Evolutionary conservation across 805 yeast species (phyloP).

Genomic region (Zygosaccharomyces lentus): DNA sequence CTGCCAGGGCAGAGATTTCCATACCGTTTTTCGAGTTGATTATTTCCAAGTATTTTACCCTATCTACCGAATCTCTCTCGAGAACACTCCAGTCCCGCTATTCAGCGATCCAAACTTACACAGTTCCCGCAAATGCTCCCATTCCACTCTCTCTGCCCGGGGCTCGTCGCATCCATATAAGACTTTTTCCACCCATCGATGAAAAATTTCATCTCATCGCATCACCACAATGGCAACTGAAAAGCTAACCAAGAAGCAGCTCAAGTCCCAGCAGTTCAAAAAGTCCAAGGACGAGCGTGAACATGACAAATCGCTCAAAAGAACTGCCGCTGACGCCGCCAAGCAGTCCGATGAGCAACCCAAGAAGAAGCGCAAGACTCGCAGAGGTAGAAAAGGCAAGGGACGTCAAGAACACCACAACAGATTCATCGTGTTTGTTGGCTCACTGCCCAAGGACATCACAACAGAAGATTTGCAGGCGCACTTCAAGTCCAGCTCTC

Average conservation of each 20-base stretch:
- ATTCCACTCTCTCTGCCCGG: neutral
- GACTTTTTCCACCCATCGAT: neutral
- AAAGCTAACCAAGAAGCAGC: constrained; percentile 37
- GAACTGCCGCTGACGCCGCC: constrained; percentile 27
- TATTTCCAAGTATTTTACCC: too few relatives aligned
- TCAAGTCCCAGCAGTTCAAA: constrained; percentile 34
- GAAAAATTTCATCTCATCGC: constrained; percentile 7
- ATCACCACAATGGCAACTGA: constrained; percentile 19
- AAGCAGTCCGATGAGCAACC: constrained; percentile 35
- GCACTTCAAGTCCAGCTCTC: constrained; percentile 72
- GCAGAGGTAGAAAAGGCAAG: constrained; percentile 64
- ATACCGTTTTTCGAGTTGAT: too few relatives aligned
- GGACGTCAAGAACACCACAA: constrained; percentile 43
- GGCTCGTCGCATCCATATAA: constrained; percentile 4
- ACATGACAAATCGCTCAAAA: constrained; percentile 22
- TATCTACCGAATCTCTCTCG: too few relatives aligned
- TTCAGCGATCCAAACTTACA: too few relatives aligned
- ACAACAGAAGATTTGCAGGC: constrained; percentile 55
- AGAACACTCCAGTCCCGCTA: too few relatives aligned
- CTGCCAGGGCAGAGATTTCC: too few relatives aligned
- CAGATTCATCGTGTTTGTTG: constrained; percentile 81
- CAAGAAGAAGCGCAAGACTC: constrained; percentile 66
- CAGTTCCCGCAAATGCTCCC: too few relatives aligned
- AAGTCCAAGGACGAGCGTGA: constrained; percentile 32
- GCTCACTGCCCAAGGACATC: constrained; percentile 76